Conservation (phyloP, 169 alveolate species). For the Neospora caninum region DNA sequence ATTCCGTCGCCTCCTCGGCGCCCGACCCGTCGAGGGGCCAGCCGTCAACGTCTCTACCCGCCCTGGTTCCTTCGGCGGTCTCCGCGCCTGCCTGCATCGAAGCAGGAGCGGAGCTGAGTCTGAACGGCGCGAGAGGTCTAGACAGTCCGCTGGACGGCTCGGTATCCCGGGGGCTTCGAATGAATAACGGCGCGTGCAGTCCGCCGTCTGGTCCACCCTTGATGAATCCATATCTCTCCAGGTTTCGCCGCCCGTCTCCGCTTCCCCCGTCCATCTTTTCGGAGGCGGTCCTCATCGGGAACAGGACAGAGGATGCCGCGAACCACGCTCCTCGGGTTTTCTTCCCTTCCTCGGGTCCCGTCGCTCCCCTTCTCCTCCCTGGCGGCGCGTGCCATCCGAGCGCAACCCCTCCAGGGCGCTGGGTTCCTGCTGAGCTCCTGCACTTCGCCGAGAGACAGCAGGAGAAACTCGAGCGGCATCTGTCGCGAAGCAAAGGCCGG, state of each 20-base stretch:
- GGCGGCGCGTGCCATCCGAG: background rate
- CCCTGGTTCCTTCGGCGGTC: background rate
- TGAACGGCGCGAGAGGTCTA: too few species aligned
- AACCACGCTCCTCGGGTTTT: background rate
- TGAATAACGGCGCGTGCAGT: background rate
- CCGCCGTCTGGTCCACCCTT: background rate
- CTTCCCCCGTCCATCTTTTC: background rate
- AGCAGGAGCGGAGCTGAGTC: too few species aligned
- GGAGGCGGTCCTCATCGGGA: background rate
- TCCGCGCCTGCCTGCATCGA: background rate
- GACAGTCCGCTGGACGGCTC: too few species aligned
- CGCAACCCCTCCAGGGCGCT: background rate
- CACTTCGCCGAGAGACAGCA: background rate
- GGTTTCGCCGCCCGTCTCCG: background rate
- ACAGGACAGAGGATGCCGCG: background rate
- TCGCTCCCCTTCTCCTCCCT: background rate
- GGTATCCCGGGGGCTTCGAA: too few species aligned
- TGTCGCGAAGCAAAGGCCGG: background rate
- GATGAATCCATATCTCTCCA: background rate
- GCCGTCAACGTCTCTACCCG: constrained; percentile 17
- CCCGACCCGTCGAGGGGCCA: background rate
- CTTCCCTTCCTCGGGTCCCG: background rate
- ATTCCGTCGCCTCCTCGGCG: background rate
- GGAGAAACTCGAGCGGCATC: constrained; percentile 1
- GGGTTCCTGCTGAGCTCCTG: background rate